Percentiles rank a stretch among this genome's conserved stretches.
phyloP scores from a whole-genome alignment of 2,329 filamentous ascomycete genomes.

The Xylaria hypoxylon region DNA sequence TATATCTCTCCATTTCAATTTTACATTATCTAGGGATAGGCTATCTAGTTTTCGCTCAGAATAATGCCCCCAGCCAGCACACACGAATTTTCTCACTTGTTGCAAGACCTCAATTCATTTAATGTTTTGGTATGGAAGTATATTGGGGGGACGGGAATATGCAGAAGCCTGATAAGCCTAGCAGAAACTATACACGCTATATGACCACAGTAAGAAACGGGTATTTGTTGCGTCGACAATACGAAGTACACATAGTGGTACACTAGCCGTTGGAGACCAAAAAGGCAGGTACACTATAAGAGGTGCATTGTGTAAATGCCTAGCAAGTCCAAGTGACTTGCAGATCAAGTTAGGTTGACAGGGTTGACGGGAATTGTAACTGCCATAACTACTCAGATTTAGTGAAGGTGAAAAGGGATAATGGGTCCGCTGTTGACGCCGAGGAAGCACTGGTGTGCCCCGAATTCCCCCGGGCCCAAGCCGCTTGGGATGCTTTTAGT shows the following conservation, averaged over 20 bases:
- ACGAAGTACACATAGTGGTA: slow-evolving; percentile 9
- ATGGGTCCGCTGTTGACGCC: slow-evolving; percentile 30
- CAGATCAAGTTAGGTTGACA: slow-evolving; percentile 34
- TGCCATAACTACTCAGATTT: slow-evolving; percentile 7
- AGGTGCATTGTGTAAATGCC: slow-evolving; percentile 12
- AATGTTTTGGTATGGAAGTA: background rate
- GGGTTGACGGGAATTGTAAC: slow-evolving; percentile 25
- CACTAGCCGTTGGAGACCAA: slow-evolving; percentile 22
- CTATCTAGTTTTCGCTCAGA: background rate
- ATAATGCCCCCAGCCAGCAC: background rate
- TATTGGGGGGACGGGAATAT: background rate
- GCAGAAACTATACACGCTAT: slow-evolving; percentile 6
- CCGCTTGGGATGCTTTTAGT: slow-evolving; percentile 24
- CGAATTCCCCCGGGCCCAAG: slow-evolving; percentile 34
- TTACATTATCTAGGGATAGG: background rate
- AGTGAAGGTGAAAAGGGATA: slow-evolving; percentile 11
- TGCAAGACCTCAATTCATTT: slow-evolving; percentile 8
- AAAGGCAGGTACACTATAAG: slow-evolving; percentile 26
- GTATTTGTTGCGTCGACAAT: background rate
- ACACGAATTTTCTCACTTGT: background rate
- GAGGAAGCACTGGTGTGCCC: slow-evolving; percentile 14
- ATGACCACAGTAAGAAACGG: slow-evolving; percentile 29
- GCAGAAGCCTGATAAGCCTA: background rate
- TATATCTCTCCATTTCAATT: background rate
- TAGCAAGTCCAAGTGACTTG: slow-evolving; percentile 31